These are phyloP conservation scores for Lathyrus sativus DNA, from an alignment of 306 rosid species.

Conservation along the genomic window DNA sequence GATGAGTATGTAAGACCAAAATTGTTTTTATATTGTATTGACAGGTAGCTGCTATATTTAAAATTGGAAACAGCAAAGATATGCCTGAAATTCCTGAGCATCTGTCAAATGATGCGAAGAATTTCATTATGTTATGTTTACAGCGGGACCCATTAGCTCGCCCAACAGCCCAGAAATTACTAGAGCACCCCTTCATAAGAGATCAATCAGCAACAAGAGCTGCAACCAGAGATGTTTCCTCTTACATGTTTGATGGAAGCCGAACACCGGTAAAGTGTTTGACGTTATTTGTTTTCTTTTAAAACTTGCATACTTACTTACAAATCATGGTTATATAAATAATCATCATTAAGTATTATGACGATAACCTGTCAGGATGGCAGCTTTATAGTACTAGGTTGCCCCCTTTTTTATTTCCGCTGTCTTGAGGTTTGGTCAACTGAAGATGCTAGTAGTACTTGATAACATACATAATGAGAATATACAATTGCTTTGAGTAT, in stretches of 20 bases:
- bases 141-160: slow-evolving; percentile 82
- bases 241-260: slow-evolving; percentile 75
- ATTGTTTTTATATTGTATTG: slow-evolving; percentile 39
- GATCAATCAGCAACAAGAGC: slow-evolving; percentile 72
- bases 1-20: slow-evolving; percentile 35
- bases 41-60: slow-evolving; percentile 98
- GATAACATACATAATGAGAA: slow-evolving; percentile 10
- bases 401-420: not conserved
- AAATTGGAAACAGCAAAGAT: slow-evolving; percentile 97
- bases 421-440: slow-evolving; percentile 30
- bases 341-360: not conserved
- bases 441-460: slow-evolving; percentile 8
- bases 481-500: slow-evolving; percentile 9
- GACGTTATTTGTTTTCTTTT: slow-evolving; percentile 24
- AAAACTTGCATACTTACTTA: not conserved
- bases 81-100: slow-evolving; percentile 89
- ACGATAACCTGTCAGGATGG: not conserved
- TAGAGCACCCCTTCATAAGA: slow-evolving; percentile 83
- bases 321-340: slow-evolving; percentile 21
- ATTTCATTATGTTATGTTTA: slow-evolving; percentile 75
- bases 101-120: slow-evolving; percentile 86
- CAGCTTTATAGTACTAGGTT: not conserved
- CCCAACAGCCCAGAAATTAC: slow-evolving; percentile 67
- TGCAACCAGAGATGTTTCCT: slow-evolving; percentile 69
- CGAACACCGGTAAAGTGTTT: slow-evolving; percentile 74